A percentile compares a stretch with the other conserved stretches of the same genome.
Conservation (phyloP, 768 basidiomycete species). For the Gelatoporia subvermispora region DNA sequence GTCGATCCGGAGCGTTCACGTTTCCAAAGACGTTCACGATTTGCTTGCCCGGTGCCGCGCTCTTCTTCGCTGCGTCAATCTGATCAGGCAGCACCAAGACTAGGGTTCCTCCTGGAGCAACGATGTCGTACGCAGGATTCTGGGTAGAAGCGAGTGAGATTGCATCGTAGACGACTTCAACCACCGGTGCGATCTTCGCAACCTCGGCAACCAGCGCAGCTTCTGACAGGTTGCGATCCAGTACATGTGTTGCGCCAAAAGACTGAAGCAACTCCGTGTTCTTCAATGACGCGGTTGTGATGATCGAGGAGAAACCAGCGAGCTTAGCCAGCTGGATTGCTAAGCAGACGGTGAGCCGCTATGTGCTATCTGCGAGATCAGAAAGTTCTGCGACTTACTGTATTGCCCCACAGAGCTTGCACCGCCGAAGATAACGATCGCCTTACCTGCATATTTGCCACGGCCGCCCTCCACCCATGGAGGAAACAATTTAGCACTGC, state of each 20-base stretch:
- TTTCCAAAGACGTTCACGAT: constrained; percentile 11
- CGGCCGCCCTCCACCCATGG: constrained; percentile 10
- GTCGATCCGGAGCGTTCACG: constrained; percentile 11
- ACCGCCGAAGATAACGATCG: constrained; percentile 26
- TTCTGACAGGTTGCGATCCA: constrained; percentile 16
- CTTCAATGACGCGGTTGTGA: constrained; percentile 22
- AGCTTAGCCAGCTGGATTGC: constrained; percentile 24
- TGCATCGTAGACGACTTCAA: constrained; percentile 21
- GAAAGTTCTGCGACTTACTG: constrained; percentile 14
- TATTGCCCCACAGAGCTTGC: constrained; percentile 25
- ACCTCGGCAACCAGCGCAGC: constrained; percentile 6
- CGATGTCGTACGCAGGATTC: constrained; percentile 15
- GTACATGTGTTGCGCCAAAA: constrained; percentile 21
- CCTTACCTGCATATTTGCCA: constrained; percentile 3
- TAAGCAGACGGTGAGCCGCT: neutral
- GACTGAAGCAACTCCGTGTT: constrained; percentile 12
- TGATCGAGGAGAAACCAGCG: constrained; percentile 24
- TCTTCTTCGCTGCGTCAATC: neutral
- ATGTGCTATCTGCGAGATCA: neutral
- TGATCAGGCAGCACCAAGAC: neutral
- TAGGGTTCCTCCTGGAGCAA: constrained; percentile 19
- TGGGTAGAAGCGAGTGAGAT: constrained; percentile 17
- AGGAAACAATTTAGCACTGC: neutral
- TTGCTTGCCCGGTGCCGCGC: constrained; percentile 7
- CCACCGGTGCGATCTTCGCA: constrained; percentile 11